Conservation (phyloP, 73 alveolate genomes). For the Loxodes magnus region DNA sequence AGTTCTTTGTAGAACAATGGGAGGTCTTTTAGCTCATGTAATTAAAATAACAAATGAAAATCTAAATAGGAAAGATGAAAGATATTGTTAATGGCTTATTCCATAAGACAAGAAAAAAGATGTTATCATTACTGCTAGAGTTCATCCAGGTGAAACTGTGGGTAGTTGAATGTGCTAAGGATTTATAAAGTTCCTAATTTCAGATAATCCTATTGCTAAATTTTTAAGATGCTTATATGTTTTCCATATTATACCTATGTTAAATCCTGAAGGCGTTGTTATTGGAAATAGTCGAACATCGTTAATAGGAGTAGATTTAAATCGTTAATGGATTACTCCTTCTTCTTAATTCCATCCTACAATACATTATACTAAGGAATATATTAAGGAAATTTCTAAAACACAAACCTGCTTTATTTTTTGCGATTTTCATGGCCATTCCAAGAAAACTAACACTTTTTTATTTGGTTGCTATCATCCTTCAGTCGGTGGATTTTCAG, state of each 20-base stretch:
- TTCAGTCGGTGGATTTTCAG: conserved; percentile 37
- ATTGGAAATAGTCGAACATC: conserved; percentile 81
- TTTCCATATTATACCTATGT: conserved; percentile 71
- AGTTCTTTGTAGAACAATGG: conserved; percentile 4
- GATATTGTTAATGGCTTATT: conserved; percentile 29
- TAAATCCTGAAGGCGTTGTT: conserved; percentile 92
- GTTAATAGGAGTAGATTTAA: conserved; percentile 76
- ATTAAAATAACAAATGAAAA: conserved; percentile 16
- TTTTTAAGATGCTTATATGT: conserved; percentile 47
- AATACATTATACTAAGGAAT: conserved; percentile 47
- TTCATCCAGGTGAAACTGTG: conserved; percentile 74
- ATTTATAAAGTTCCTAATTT: conserved; percentile 35
- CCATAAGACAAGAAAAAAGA: conserved; percentile 39
- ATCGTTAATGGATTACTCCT: conserved; percentile 82
- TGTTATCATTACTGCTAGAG: conserved; percentile 50
- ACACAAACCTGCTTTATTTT: conserved; percentile 56
- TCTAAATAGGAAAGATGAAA: conserved; percentile 32
- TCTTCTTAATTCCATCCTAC: conserved; percentile 62
- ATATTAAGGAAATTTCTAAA: conserved; percentile 37
- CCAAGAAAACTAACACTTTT: conserved; percentile 66
- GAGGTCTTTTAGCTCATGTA: conserved; percentile 9
- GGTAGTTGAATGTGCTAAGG: conserved; percentile 42
- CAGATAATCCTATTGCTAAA: conserved; percentile 12
- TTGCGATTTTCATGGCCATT: conserved; percentile 87
- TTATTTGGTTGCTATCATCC: conserved; percentile 74